Percentiles rank a stretch among this genome's conserved stretches.
These are phyloP conservation scores for Neurospora pannonica DNA, from an alignment of 495 filamentous ascomycete species.

Conservation along the genomic window DNA sequence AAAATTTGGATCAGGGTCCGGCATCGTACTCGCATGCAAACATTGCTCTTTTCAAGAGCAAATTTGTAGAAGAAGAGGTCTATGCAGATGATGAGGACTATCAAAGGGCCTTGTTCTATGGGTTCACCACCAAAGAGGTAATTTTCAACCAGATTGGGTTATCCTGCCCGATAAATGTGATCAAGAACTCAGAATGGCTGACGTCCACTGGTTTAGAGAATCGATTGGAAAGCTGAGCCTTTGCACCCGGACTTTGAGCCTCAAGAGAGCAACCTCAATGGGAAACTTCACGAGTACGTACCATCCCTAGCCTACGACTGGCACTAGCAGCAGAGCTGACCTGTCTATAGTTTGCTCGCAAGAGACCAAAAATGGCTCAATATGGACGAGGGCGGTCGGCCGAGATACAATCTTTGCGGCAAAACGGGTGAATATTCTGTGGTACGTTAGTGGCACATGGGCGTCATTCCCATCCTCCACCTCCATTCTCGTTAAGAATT, in stretches of 20 bases:
- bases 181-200: background rate
- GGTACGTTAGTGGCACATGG: conserved; percentile 6
- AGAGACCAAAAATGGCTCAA: conserved; percentile 1
- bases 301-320: background rate
- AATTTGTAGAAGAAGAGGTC: conserved; percentile 6
- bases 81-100: conserved; percentile 20
- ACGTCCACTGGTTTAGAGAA: background rate
- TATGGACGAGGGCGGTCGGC: conserved; percentile 4
- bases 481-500: background rate
- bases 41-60: conserved; percentile 4
- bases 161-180: background rate
- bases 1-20: background rate
- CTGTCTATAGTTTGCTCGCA: background rate
- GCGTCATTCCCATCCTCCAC: background rate
- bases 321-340: background rate
- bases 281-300: conserved; percentile 15
- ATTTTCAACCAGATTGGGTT: background rate
- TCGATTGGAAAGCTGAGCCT: conserved; percentile 6
- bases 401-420: conserved; percentile 20
- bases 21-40: background rate
- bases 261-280: conserved; percentile 8
- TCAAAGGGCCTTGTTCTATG: conserved; percentile 17
- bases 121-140: conserved; percentile 25
- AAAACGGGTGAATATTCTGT: conserved; percentile 12
- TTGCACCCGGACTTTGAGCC: conserved; percentile 7